phyloP scores from a whole-genome alignment of 108 stramenopile species.

The Pelagomonas calceolata region DNA sequence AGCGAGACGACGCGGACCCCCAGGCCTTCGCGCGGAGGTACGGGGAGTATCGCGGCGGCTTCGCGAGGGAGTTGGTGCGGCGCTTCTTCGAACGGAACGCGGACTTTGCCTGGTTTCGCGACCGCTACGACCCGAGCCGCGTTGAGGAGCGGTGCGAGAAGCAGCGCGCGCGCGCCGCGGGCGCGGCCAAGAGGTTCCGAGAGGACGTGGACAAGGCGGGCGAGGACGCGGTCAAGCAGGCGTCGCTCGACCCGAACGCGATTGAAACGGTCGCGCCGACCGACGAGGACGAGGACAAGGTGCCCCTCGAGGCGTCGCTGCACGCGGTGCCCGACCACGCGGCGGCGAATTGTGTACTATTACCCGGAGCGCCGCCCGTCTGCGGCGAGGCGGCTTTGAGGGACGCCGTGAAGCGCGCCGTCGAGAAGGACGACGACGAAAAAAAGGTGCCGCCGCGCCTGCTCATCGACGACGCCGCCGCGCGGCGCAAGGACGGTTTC shows the following conservation, averaged over 20 bases:
- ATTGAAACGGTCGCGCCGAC: not conserved
- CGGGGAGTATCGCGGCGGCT: not conserved
- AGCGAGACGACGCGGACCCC: not conserved
- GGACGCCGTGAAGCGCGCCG: not conserved
- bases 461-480: not conserved
- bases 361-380: not conserved
- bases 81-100: constrained; percentile 1
- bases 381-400: not conserved
- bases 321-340: not conserved
- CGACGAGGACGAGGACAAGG: not conserved
- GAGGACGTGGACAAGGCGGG: not conserved
- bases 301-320: not conserved
- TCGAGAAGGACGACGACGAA: not conserved
- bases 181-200: not conserved
- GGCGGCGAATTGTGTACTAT: not conserved
- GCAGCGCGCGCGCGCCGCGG: not conserved
- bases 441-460: not conserved
- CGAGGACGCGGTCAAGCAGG: not conserved
- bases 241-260: not conserved
- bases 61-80: not conserved
- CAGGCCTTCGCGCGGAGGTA: not conserved
- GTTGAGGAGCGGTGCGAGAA: not conserved
- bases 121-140: not conserved
- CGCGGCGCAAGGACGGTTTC: not conserved
- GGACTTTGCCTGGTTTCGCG: not conserved